Evolutionary conservation across 1,284 basidiomycete species (phyloP), one percentile per base, ranked within the genome.

Genomic region (Moesziomyces globuligerus): DNA sequence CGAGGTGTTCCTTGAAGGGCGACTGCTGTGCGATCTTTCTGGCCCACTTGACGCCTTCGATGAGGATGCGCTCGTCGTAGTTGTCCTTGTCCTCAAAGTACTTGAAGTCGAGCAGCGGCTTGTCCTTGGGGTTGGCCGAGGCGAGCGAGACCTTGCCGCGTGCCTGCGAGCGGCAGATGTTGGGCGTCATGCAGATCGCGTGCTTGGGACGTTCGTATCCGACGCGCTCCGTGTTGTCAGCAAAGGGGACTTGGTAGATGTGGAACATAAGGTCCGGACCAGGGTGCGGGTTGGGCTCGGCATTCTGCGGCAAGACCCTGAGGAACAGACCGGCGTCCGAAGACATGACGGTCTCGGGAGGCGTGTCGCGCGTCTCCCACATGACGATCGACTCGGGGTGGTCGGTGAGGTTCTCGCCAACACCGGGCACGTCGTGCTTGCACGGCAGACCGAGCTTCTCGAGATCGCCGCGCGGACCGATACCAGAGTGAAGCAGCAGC

Each of bases 381-480:
- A 78, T 80, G 42, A 78, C 75, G 48, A 82, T 83, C 15, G 71
- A 72, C 49, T 83, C 81, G 8, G 81, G 81, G 56, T 87, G 87
- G 50, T 87, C 87, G 45, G 86, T 86, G 7, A 86, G 77, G 72
- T 88, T 87, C 59, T 81, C 81, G 5, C 87, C 87, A 1, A 87
- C 86, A 6, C 86, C 86, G 4, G 85, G 84, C 7, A 87, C 79
- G 25, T 85, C 79, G 47, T 85, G 66, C 51, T 83, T 82, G 32
- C 83, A 67, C 3, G 81, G 67, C 32, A 88, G 78, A 2, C 84
- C 84, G 5, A 86, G 67, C 23, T 64, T 75, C 34, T 83, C 76
- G 4, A 88, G 78, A 7, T 87, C 79, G 9, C 80, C 74, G 6
- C 72, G 74, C 21, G 84, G 78, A 13, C 87, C 87, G 25, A 88